Percentiles rank a stretch among this genome's conserved stretches.
Conservation (phyloP, 2,329 filamentous ascomycete species). For the Diaporthe caulivora region DNA sequence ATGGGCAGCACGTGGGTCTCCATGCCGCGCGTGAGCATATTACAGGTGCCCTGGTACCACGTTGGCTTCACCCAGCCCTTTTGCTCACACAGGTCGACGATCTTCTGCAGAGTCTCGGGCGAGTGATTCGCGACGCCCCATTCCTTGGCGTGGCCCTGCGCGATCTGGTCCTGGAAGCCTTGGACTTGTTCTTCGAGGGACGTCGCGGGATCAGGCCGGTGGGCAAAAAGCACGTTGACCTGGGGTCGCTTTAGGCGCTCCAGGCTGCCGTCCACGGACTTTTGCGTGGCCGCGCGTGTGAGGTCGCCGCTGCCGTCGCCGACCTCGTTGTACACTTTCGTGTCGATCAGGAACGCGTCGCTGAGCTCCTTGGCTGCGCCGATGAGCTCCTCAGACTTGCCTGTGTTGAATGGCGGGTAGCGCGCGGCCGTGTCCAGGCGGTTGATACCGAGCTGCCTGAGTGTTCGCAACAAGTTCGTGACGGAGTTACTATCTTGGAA, state of each 20-base stretch:
- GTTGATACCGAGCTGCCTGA: constrained; percentile 37
- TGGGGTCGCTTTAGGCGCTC: constrained; percentile 42
- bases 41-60: constrained; percentile 57
- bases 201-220: constrained; percentile 50
- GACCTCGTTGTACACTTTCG: constrained; percentile 50
- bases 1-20: constrained; percentile 52
- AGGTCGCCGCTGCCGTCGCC: constrained; percentile 48
- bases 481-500: constrained; percentile 44
- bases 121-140: constrained; percentile 55
- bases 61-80: constrained; percentile 52
- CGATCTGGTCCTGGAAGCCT: constrained; percentile 49
- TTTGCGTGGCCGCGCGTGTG: constrained; percentile 43
- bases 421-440: constrained; percentile 46
- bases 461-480: constrained; percentile 39
- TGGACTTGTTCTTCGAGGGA: constrained; percentile 52
- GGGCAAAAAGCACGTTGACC: constrained; percentile 53
- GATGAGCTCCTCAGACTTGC: constrained; percentile 49
- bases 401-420: constrained; percentile 49
- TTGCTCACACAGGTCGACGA: constrained; percentile 49
- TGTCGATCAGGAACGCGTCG: constrained; percentile 48
- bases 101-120: constrained; percentile 46
- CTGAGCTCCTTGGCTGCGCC: constrained; percentile 45
- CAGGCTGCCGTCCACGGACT: constrained; percentile 47
- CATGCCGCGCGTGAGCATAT: constrained; percentile 50
- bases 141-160: constrained; percentile 47